phyloP scores from a whole-genome alignment of 768 basidiomycete species.

The Phylloporus arenicola region DNA sequence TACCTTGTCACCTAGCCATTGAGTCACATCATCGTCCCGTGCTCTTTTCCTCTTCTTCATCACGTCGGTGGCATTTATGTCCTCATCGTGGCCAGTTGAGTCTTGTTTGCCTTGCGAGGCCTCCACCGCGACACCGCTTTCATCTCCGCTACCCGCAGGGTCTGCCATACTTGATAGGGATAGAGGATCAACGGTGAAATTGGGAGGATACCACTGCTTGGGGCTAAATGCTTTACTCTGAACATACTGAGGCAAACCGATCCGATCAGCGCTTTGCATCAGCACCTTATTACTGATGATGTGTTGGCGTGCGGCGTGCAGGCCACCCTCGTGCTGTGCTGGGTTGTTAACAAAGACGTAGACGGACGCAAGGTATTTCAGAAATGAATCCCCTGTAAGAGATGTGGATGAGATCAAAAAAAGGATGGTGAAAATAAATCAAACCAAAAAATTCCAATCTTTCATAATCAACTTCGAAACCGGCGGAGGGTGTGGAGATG shows the following conservation, averaged over 20 bases:
- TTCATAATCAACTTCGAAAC: constrained; percentile 74
- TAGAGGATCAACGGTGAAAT: constrained; percentile 30
- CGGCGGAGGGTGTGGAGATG: constrained; percentile 64
- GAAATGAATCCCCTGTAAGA: constrained; percentile 63
- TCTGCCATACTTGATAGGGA: constrained; percentile 11
- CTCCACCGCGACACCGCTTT: constrained; percentile 14
- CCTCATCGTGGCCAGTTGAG: constrained; percentile 10
- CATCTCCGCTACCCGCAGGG: constrained; percentile 30
- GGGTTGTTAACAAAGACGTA: constrained; percentile 72
- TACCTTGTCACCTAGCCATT: constrained; percentile 79
- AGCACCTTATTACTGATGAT: constrained; percentile 74
- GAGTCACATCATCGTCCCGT: constrained; percentile 38
- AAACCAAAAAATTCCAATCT: constrained; percentile 77
- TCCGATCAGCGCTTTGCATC: constrained; percentile 46
- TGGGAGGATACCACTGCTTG: constrained; percentile 61
- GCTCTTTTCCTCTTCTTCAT: constrained; percentile 38
- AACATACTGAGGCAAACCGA: constrained; percentile 67
- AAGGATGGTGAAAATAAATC: constrained; percentile 11
- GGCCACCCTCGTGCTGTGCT: constrained; percentile 53
- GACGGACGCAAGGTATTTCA: constrained; percentile 73
- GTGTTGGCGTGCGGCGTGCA: constrained; percentile 61
- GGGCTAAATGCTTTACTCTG: constrained; percentile 65
- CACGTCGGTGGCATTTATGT: constrained; percentile 2
- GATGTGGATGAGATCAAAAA: constrained; percentile 21
- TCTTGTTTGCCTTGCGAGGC: constrained; percentile 8